phyloP scores from a whole-genome alignment of 176 grass and related monocot genomes.

The Puya raimondii region DNA sequence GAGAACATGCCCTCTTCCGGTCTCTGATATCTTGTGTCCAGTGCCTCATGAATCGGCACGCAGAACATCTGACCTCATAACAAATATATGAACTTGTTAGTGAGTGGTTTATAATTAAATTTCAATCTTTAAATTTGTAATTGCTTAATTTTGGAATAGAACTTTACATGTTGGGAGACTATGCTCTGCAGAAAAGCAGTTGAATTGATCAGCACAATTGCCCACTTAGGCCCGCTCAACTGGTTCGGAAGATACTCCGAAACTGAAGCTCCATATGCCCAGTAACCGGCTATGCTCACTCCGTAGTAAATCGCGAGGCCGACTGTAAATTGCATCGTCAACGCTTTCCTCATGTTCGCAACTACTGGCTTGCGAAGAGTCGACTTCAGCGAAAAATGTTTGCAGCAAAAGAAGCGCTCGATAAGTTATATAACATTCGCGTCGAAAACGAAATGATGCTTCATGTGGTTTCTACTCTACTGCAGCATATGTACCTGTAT shows the following conservation, averaged over 20 bases:
- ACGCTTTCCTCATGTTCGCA: constrained; percentile 51
- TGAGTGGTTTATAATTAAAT: not conserved
- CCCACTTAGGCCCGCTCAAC: constrained; percentile 60
- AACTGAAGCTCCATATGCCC: constrained; percentile 69
- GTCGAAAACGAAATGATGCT: not conserved
- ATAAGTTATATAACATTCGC: too few species aligned
- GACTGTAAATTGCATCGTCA: constrained; percentile 54
- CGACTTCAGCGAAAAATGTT: constrained; percentile 28
- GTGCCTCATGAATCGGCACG: constrained; percentile 71
- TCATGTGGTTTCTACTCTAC: not conserved
- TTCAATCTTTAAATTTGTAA: too few species aligned
- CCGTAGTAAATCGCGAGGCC: constrained; percentile 55
- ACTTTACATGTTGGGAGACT: constrained; percentile 63
- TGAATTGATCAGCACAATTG: constrained; percentile 56
- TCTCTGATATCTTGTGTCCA: constrained; percentile 67
- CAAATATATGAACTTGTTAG: not conserved
- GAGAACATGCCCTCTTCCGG: constrained; percentile 75
- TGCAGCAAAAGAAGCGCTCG: not conserved
- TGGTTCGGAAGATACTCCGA: constrained; percentile 70
- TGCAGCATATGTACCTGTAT: constrained; percentile 37
- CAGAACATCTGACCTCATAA: constrained; percentile 45
- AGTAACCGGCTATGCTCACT: constrained; percentile 76
- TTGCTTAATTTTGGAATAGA: not conserved
- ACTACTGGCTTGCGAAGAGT: constrained; percentile 54
- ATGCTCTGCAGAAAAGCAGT: constrained; percentile 73